Conservation (phyloP, 805 yeast species). For the Barnettozyma siamensis region DNA sequence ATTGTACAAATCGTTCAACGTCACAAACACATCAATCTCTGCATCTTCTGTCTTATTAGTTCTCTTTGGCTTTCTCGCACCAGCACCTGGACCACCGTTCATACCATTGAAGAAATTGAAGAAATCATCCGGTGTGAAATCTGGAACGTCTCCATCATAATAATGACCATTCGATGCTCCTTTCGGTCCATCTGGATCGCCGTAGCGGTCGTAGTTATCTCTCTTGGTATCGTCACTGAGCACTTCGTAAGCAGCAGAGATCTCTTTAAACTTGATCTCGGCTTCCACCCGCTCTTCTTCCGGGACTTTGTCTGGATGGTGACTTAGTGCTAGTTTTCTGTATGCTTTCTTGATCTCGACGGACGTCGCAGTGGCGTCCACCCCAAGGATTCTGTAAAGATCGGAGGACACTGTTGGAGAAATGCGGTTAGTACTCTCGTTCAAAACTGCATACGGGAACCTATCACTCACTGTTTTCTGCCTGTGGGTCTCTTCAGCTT, state of each 20-base stretch:
- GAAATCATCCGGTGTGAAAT: constrained; percentile 69
- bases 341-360: constrained; percentile 80
- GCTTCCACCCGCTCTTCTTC: constrained; percentile 64
- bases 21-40: constrained; percentile 53
- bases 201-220: constrained; percentile 53
- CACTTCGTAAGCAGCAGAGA: constrained; percentile 81
- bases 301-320: constrained; percentile 86
- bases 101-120: constrained; percentile 55
- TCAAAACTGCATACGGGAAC: too few relatives aligned
- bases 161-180: constrained; percentile 35
- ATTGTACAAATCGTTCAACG: constrained; percentile 68
- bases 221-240: constrained; percentile 65
- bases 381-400: constrained; percentile 63
- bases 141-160: constrained; percentile 36
- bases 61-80: constrained; percentile 4
- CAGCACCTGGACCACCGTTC: constrained; percentile 10
- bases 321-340: constrained; percentile 70
- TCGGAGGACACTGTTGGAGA: constrained; percentile 11
- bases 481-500: too few relatives aligned
- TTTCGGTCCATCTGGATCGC: constrained; percentile 34
- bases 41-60: constrained; percentile 59
- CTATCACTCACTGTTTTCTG: too few relatives aligned
- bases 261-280: constrained; percentile 75
- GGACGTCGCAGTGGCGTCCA: constrained; percentile 56
- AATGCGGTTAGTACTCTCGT: too few relatives aligned